Percentiles rank a stretch among this genome's conserved stretches.
These are phyloP conservation scores for Acanthamoeba polyphaga DNA, from an alignment of 208 protist genomes.

Conservation along the genomic window DNA sequence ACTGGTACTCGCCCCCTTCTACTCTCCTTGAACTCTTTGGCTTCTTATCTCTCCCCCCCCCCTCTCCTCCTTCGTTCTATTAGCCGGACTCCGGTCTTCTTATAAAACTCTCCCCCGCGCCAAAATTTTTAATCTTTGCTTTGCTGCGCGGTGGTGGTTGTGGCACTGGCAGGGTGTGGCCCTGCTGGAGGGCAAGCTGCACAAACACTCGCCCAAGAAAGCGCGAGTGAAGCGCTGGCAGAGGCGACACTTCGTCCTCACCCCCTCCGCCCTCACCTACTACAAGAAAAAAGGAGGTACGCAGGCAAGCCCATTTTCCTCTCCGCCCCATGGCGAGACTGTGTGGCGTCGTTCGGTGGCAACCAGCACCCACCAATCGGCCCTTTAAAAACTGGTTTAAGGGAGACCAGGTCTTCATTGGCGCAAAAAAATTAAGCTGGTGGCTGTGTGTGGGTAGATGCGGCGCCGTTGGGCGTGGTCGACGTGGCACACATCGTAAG, in stretches of 20 bases:
- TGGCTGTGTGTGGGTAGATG: neutral
- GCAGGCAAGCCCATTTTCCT: too few relatives aligned
- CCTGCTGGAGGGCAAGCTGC: neutral
- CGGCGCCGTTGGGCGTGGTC: neutral
- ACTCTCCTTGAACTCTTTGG: neutral
- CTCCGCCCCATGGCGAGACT: too few relatives aligned
- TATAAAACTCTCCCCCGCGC: neutral
- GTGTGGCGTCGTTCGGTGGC: neutral
- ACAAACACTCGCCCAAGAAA: conserved; percentile 43
- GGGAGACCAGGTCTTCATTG: neutral
- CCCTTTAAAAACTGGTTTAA: neutral
- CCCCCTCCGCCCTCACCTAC: neutral
- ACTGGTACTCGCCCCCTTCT: neutral
- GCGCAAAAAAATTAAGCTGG: too few relatives aligned
- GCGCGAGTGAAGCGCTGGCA: conserved; percentile 13
- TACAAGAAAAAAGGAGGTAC: conserved; percentile 45
- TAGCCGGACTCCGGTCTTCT: neutral
- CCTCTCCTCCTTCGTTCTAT: neutral
- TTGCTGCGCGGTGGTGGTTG: neutral
- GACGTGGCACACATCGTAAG: neutral
- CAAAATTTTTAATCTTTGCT: neutral
- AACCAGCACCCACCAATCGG: neutral
- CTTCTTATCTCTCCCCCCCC: neutral
- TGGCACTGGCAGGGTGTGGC: neutral
- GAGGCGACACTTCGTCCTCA: conserved; percentile 14